Conservation (phyloP, 805 yeast genomes). For the Komagataella phaffii region DNA sequence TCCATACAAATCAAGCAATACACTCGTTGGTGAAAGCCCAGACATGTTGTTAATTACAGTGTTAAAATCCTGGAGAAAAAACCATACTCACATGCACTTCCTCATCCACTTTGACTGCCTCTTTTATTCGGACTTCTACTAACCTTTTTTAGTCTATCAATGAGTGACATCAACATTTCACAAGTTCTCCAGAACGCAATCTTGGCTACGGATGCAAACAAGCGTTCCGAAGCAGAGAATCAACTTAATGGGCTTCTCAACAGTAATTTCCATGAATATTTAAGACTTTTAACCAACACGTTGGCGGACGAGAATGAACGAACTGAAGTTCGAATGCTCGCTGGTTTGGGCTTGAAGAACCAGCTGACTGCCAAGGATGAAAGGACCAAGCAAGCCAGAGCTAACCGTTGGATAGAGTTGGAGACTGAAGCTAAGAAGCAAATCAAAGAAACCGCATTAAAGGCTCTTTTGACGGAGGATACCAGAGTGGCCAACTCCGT, state of each 20-base stretch:
- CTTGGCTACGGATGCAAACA: slow-evolving; percentile 47
- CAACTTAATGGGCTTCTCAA: slow-evolving; percentile 60
- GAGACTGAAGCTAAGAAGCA: slow-evolving; percentile 40
- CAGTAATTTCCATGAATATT: slow-evolving; percentile 64
- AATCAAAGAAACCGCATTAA: slow-evolving; percentile 54
- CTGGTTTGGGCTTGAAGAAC: slow-evolving; percentile 80
- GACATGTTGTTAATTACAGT: neutral
- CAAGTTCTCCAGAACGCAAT: slow-evolving; percentile 64
- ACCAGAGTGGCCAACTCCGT: slow-evolving; percentile 77
- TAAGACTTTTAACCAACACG: slow-evolving; percentile 56
- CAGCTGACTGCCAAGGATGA: slow-evolving; percentile 74
- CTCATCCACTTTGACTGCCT: neutral
- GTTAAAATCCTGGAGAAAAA: neutral
- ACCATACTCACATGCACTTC: neutral
- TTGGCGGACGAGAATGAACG: slow-evolving; percentile 51
- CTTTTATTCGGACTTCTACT: neutral
- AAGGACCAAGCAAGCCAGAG: slow-evolving; percentile 40
- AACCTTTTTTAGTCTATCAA: neutral
- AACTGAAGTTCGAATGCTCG: slow-evolving; percentile 81
- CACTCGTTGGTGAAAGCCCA: neutral
- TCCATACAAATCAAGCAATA: neutral
- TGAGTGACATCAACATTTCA: neutral
- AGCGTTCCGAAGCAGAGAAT: slow-evolving; percentile 67
- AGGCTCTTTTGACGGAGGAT: slow-evolving; percentile 48
- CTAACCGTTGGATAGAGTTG: slow-evolving; percentile 63